Base-by-base conservation (phyloP, 75 land plant genomes). In the Isoetes taiwanensis region DNA sequence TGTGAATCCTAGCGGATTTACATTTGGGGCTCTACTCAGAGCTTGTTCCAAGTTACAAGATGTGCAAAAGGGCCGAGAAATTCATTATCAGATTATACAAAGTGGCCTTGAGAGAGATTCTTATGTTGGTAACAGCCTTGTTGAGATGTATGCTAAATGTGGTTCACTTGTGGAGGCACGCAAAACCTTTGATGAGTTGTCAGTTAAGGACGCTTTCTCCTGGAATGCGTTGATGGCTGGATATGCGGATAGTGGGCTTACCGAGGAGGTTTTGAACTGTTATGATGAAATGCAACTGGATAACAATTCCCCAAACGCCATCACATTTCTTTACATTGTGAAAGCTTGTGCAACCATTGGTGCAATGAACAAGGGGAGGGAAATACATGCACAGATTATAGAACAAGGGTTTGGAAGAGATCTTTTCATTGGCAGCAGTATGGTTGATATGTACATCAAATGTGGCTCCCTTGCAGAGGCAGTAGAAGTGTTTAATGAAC, bases 91-190 rank as follows among this genome's bases (percentile, higher is more conserved):
- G 0, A 23, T 65, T 31, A 37, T 72, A 2, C 54, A 61, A 41
- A 29, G 23, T 0, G 64, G 64, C 1, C 68, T 60, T 32, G 42
- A 67, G 6, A 53, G 57, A 0, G 54, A 65, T 1, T 41, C 43
- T 1, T 59, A 16, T 28, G 69, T 58, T 2, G 24, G 28, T 25
- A 72, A 63, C 39, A 64, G 10, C 34, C 32, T 64, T 33, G 40
- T 32, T 5, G 32, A 34, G 1, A 27, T 75, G 63, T 75, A 75
- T 50, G 67, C 63, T 23, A 56, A 43, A 12, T 75, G 73, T 41
- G 73, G 73, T 9, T 28, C 11, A 8, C 59, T 71, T 64, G 63
- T 56, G 0, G 61, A 71, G 32, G 78, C 75, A 9, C 16, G 12
- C 1, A 3, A 10, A 14, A 8, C 64, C 62, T 62, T 76, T 14